Base-by-base conservation (phyloP, 2,329 filamentous ascomycete genomes). In the Stachybotrys chlorohalonatus region DNA sequence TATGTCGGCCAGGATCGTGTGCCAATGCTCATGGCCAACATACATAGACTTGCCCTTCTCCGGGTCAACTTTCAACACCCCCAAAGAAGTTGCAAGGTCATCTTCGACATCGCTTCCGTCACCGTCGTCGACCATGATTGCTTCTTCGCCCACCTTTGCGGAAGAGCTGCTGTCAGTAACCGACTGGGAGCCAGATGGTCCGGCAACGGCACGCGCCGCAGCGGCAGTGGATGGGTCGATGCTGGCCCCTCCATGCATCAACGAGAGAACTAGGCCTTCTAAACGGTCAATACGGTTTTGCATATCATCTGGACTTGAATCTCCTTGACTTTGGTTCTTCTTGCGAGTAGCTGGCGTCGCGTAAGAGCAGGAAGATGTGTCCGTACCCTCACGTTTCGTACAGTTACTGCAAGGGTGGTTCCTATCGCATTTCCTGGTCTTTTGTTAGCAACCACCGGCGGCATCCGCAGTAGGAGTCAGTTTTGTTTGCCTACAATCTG, bases 241-340 rank as follows among this genome's bases (percentile, higher is more conserved):
- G 53, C 74, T 76, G 59, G 80, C 74, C 55, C 90, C 90, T 69
- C 89, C 92, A 66, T 93, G 93, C 93, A 97, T 96, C 66, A 97
- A 73, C 31, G 90, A 95, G 60, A 97, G 74, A 57, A 97, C 93
- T 69, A 97, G 76, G 63, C 89, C 88, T 79, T 97, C 93, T 61
- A 97, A 79, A 64, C 93, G 84, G 75, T 97, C 92, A 74, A 97
- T 97, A 69, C 94, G 88, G 68, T 95, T 95, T 75, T 97, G 93
- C 93, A 97, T 96, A 72, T 96, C 93, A 79, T 96, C 92, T 52
- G 93, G 90, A 62, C 72, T 84, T 54, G 79, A 73, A 63, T 79
- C 72, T 57, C 69, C 80, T 78, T 73, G 82, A 73, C 73, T 81
- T 70, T 86, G 82, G 65, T 76, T 85, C 78, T 90, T 95, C 72